Conservation (phyloP, 371 early-diverging fungal genomes). For the Mucor circinelloides region DNA sequence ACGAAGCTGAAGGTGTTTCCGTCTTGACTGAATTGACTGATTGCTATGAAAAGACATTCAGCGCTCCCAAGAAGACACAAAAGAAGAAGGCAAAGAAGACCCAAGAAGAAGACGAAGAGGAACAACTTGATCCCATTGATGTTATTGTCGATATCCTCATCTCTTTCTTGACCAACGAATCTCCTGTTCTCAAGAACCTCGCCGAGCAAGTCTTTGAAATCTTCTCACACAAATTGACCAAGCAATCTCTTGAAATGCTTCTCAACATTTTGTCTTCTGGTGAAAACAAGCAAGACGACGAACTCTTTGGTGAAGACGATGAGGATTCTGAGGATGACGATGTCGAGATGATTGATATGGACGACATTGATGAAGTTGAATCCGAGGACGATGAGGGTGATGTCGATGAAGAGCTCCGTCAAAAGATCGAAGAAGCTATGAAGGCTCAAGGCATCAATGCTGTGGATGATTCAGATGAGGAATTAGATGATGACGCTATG, state of each 20-base stretch:
- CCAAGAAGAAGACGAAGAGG: constrained; percentile 47
- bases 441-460: constrained; percentile 53
- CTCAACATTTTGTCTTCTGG: constrained; percentile 62
- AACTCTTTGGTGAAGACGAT: constrained; percentile 60
- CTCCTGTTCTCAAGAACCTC: constrained; percentile 72
- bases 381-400: constrained; percentile 40
- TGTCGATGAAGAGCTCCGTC: constrained; percentile 72
- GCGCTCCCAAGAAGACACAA: constrained; percentile 42
- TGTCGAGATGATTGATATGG: constrained; percentile 42
- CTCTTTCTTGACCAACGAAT: constrained; percentile 86
- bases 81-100: constrained; percentile 30
- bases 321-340: constrained; percentile 59
- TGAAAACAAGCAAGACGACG: constrained; percentile 55
- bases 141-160: constrained; percentile 91
- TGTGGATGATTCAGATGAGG: constrained; percentile 64
- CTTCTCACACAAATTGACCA: constrained; percentile 76
- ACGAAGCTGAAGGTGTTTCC: constrained; percentile 66
- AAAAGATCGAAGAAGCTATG: constrained; percentile 69
- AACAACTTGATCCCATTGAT: constrained; percentile 80
- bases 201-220: constrained; percentile 84
- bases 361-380: constrained; percentile 25
- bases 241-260: constrained; percentile 75
- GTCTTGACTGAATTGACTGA: constrained; percentile 71
- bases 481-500: constrained; percentile 91
- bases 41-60: constrained; percentile 71